Base-by-base conservation (phyloP, 495 filamentous ascomycete species). In the Penicillium silybi region DNA sequence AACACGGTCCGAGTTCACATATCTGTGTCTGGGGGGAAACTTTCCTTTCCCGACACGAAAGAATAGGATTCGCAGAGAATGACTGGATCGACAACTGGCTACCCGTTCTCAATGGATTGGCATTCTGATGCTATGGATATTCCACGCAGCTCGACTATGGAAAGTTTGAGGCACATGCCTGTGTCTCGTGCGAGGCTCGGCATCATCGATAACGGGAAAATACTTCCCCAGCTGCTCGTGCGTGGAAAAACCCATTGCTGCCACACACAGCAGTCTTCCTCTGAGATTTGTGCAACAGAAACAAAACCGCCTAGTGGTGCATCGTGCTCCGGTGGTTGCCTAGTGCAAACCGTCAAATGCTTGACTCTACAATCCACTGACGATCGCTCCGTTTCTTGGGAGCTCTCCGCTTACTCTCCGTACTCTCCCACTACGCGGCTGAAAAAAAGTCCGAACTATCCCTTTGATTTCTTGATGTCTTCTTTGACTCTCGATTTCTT, bases 361-460 rank as follows among this genome's bases (percentile, higher is more conserved):
- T 60, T 57, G 47, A 48, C 35, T 50, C 41, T 20, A 34, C 16
- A 44, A 18, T 47, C 48, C 50, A 51, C 26, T 49, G 48, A 56
- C 32, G 53, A 59, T 56, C 50, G 27, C 37, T 54, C 48, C 38
- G 41, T 49, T 44, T 50, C 43, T 47, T 53, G 22, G 27, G 27
- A 35, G 23, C 50, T 51, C 32, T 39, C 15, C 26, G 43, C 17
- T 17, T 27, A 39, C 44, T 32, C 34, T 29, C 25, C 23, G 15
- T 35, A 8, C 29, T 32, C 10, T 13, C 9, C 29, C 22, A 23
- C 22, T 3, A 32, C 37, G 37, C 37, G 37, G 18, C 37, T 39
- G 37, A 18, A 39, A 18, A 10, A 13, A 32, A 13, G 29, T 3
- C 29, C 29, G 29, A 10, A 13, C 11, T 32, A 32, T 32, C n/a